Percentiles rank a stretch among this genome's conserved stretches.
phyloP scores from a whole-genome alignment of 139 green algal genomes.

The Haematococcus sp. region DNA sequence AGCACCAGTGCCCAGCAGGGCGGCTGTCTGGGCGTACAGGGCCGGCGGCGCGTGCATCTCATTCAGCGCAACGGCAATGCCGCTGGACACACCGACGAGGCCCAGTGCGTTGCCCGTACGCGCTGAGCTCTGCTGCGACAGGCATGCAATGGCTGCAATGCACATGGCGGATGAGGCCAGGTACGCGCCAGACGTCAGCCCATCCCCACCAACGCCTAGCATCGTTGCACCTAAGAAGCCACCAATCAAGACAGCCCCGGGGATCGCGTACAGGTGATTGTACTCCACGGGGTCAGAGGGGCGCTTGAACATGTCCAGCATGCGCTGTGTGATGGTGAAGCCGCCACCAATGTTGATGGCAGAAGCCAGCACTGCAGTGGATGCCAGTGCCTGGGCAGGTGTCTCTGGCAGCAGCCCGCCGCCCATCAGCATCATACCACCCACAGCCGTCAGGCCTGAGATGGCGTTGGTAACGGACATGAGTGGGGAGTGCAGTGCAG shows the following conservation, averaged over 20 bases:
- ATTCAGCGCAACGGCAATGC: slow-evolving; percentile 68
- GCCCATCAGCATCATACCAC: slow-evolving; percentile 70
- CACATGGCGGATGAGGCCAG: slow-evolving; percentile 65
- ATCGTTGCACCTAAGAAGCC: slow-evolving; percentile 36
- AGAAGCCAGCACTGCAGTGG: slow-evolving; percentile 61
- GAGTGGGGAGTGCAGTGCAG: slow-evolving; percentile 84
- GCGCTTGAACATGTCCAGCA: slow-evolving; percentile 92
- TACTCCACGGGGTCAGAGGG: slow-evolving; percentile 72
- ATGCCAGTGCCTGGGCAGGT: slow-evolving; percentile 56
- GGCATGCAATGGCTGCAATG: slow-evolving; percentile 78
- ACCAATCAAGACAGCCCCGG: slow-evolving; percentile 30
- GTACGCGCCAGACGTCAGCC: slow-evolving; percentile 63
- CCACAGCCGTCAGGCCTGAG: slow-evolving; percentile 50
- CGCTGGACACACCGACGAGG: slow-evolving; percentile 69
- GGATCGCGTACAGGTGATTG: slow-evolving; percentile 60
- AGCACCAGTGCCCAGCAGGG: neutral
- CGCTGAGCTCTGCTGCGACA: slow-evolving; percentile 71
- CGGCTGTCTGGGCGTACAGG: slow-evolving; percentile 3
- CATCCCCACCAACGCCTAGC: too few relatives aligned
- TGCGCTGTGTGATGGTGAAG: slow-evolving; percentile 81
- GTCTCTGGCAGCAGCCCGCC: slow-evolving; percentile 64
- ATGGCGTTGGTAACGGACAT: slow-evolving; percentile 94
- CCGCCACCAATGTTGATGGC: slow-evolving; percentile 86
- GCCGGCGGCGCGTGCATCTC: slow-evolving; percentile 26
- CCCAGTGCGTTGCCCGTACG: slow-evolving; percentile 77